Evolutionary conservation across 257 asterid genomes (phyloP).

Genomic region (Solanum ossicruentum): DNA sequence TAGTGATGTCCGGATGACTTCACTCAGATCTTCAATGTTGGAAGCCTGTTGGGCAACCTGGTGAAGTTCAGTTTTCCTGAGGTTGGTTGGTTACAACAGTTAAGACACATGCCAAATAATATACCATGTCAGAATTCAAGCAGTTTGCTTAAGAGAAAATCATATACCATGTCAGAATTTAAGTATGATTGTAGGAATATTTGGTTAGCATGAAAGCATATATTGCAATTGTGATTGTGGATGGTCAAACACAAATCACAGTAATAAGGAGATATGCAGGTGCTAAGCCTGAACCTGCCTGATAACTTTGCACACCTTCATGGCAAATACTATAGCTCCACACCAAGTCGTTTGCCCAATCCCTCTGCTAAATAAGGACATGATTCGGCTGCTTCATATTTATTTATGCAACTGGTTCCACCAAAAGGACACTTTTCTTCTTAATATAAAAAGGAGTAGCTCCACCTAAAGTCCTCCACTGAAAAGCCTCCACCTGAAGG

Average conservation of each 20-base stretch:
- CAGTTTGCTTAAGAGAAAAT: neutral
- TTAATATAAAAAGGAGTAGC: neutral
- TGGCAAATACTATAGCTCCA: neutral
- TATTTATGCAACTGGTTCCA: neutral
- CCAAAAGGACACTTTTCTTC: neutral
- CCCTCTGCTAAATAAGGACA: neutral
- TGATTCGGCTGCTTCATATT: neutral
- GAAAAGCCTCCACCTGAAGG: neutral
- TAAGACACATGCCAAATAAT: neutral
- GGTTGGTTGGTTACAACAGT: conserved; percentile 1
- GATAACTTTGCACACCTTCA: neutral
- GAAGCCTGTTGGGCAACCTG: conserved; percentile 98
- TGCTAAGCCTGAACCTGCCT: neutral
- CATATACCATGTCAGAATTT: neutral
- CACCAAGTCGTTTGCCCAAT: neutral
- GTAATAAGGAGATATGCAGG: neutral
- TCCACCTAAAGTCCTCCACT: neutral
- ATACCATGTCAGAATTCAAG: neutral
- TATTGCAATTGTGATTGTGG: neutral
- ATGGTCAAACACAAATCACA: neutral
- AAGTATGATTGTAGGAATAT: neutral
- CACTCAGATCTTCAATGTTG: conserved; percentile 75
- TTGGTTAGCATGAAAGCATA: neutral
- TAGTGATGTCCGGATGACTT: conserved; percentile 59
- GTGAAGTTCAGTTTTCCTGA: conserved; percentile 87